These are phyloP conservation scores for Cornus controversa DNA, from an alignment of 148 eudicot genomes.

Conservation along the genomic window DNA sequence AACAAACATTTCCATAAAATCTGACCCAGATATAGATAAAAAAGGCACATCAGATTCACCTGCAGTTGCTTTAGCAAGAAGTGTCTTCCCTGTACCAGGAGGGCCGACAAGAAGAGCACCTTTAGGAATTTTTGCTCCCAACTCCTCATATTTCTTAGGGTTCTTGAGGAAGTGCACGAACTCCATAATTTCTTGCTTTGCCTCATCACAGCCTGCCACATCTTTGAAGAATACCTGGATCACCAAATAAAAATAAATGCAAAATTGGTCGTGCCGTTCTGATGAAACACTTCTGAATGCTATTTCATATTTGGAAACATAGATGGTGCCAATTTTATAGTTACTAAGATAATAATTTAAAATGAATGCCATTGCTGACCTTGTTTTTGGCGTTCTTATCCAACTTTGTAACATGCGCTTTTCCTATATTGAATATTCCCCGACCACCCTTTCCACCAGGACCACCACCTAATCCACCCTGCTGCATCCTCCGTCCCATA, in stretches of 20 bases:
- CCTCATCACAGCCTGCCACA: conserved; percentile 77
- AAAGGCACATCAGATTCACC: conserved; percentile 74
- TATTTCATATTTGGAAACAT: neutral
- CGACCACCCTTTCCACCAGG: conserved; percentile 49
- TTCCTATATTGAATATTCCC: conserved; percentile 49
- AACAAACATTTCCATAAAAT: conserved; percentile 76
- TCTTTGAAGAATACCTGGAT: conserved; percentile 58
- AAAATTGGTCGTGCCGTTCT: neutral
- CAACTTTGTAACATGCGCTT: conserved; percentile 45
- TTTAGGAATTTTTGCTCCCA: conserved; percentile 73
- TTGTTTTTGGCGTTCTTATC: conserved; percentile 59
- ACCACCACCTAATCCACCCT: conserved; percentile 41
- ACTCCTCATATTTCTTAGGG: conserved; percentile 65
- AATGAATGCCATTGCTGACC: conserved; percentile 21
- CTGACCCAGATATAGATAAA: conserved; percentile 63
- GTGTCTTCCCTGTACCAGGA: conserved; percentile 80
- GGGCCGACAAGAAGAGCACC: conserved; percentile 76
- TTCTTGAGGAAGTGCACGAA: conserved; percentile 61
- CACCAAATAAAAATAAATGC: neutral
- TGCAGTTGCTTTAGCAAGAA: conserved; percentile 72
- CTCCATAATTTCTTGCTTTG: conserved; percentile 73
- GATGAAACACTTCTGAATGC: neutral
- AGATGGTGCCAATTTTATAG: neutral
- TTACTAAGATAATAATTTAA: neutral
- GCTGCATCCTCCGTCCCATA: conserved; percentile 44